These are phyloP conservation scores for Naganishia randhawae DNA, from an alignment of 768 basidiomycete species.

Conservation along the genomic window DNA sequence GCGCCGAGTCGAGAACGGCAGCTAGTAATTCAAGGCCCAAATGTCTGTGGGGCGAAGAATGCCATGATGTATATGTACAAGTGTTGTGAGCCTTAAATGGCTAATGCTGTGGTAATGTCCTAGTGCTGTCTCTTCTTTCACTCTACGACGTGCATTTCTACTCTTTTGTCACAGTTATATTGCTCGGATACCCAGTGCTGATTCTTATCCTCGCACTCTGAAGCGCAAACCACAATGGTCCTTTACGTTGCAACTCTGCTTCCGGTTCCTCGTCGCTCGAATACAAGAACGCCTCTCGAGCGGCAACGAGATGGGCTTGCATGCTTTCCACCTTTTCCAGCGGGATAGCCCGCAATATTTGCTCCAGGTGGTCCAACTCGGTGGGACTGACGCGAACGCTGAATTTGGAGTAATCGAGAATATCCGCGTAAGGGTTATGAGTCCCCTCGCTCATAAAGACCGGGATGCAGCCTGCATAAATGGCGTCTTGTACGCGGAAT, in stretches of 20 bases:
- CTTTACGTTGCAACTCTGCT: slow-evolving; percentile 47
- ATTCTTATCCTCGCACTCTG: slow-evolving; percentile 50
- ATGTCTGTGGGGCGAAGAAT: no score
- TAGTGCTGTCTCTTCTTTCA: neutral
- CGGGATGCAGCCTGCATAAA: slow-evolving; percentile 54
- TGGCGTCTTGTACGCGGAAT: slow-evolving; percentile 51
- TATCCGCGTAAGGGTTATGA: slow-evolving; percentile 51
- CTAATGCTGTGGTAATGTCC: neutral
- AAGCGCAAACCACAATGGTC: slow-evolving; percentile 52
- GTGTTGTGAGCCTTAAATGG: neutral
- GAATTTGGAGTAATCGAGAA: slow-evolving; percentile 53
- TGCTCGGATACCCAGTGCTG: slow-evolving; percentile 46
- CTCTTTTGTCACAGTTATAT: neutral
- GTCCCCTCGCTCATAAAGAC: slow-evolving; percentile 52
- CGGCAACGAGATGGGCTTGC: slow-evolving; percentile 51
- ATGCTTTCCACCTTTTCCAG: slow-evolving; percentile 45
- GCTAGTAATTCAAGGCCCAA: no score
- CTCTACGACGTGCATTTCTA: neutral
- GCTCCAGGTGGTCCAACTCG: slow-evolving; percentile 51
- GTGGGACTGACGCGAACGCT: slow-evolving; percentile 50
- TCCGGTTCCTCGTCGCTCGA: slow-evolving; percentile 46
- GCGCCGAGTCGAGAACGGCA: no score
- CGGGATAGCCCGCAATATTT: slow-evolving; percentile 49
- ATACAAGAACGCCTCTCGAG: slow-evolving; percentile 52
- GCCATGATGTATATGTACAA: neutral